Evolutionary conservation across 2,329 filamentous ascomycete genomes (phyloP).

Genomic region (Geosmithia putterillii): DNA sequence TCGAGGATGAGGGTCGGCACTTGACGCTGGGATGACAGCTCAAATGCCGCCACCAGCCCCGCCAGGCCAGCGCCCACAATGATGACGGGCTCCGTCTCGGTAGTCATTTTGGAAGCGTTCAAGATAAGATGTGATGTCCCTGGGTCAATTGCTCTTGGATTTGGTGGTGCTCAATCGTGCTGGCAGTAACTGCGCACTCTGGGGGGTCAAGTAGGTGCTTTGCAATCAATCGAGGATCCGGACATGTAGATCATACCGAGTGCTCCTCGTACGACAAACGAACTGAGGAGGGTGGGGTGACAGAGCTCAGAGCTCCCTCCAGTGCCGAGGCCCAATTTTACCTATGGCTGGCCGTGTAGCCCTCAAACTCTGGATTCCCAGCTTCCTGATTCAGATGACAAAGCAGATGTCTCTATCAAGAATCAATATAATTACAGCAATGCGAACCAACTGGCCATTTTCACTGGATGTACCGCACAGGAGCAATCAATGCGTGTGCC

Average conservation of each 20-base stretch:
- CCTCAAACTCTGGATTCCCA: too few relatives aligned
- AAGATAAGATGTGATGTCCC: neutral
- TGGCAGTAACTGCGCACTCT: neutral
- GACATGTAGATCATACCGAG: too few relatives aligned
- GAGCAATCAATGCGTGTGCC: too few relatives aligned
- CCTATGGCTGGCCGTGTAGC: neutral
- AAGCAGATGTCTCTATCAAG: too few relatives aligned
- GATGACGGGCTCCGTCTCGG: constrained; percentile 26
- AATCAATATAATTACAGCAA: too few relatives aligned
- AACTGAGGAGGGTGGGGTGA: neutral
- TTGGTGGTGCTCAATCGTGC: neutral
- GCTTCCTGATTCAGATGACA: neutral
- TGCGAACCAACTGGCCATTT: too few relatives aligned
- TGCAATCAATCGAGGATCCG: too few relatives aligned
- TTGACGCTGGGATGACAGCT: constrained; percentile 32
- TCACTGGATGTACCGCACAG: too few relatives aligned
- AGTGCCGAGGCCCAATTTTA: neutral
- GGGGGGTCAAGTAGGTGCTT: too few relatives aligned
- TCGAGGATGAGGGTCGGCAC: constrained; percentile 41
- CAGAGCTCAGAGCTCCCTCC: neutral
- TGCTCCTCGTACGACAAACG: neutral
- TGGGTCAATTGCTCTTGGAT: neutral
- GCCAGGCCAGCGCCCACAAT: constrained; percentile 45
- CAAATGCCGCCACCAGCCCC: constrained; percentile 46
- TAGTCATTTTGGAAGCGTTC: neutral